Conservation (phyloP, 202 grass and related monocot species). For the Carex arenaria region DNA sequence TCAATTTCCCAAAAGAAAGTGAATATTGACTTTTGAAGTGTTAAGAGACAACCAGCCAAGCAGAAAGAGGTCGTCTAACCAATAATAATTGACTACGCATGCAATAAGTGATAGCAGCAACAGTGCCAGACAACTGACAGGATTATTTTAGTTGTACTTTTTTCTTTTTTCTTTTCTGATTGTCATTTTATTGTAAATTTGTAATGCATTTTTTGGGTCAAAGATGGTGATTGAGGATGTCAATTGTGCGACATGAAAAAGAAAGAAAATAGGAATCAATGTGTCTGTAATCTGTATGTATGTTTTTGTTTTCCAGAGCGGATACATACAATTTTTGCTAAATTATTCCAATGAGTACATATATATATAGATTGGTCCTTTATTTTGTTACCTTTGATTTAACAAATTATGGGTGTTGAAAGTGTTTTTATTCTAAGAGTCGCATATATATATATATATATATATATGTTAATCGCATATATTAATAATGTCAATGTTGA, state of each 20-base stretch:
- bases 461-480: too few species aligned
- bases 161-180: not conserved
- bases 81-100: not conserved
- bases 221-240: not conserved
- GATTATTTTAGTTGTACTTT: not conserved
- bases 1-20: not conserved
- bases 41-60: not conserved
- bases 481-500: not conserved
- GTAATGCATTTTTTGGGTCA: slow-evolving; percentile 5
- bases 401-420: not conserved
- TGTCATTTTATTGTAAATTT: slow-evolving; percentile 3
- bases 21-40: not conserved
- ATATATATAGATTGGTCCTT: not conserved
- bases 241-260: not conserved
- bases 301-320: not conserved
- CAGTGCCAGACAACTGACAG: not conserved
- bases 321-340: not conserved
- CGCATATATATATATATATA: too few species aligned
- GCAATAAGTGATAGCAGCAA: not conserved
- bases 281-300: too few species aligned
- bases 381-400: not conserved
- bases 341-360: not conserved
- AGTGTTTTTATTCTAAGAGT: not conserved
- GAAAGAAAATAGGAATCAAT: not conserved
- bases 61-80: slow-evolving; percentile 14